Evolutionary conservation across 1,284 basidiomycete genomes (phyloP).

Genomic region (Ganoderma leucocontextum): DNA sequence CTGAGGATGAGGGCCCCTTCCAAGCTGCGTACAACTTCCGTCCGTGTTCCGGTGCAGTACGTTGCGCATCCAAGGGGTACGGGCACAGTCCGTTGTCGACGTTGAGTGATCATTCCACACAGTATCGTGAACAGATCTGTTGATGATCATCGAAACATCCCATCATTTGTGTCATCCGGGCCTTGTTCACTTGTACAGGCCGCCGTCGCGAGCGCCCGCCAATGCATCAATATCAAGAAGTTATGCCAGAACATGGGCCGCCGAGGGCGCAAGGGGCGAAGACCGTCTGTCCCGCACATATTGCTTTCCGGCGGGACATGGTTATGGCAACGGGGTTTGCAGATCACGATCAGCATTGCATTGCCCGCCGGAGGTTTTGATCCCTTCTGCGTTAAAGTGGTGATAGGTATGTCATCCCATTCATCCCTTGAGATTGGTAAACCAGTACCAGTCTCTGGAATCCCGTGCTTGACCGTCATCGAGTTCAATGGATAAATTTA

Average conservation of each 20-base stretch:
- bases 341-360: background rate
- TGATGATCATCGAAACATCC: slow-evolving; percentile 7
- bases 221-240: background rate
- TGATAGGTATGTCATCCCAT: background rate
- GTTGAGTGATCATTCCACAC: background rate
- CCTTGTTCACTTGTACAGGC: background rate
- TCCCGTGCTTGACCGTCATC: background rate
- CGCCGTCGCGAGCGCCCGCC: background rate
- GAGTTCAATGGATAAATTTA: background rate
- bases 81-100: background rate
- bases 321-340: background rate
- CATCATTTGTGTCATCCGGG: slow-evolving; percentile 6
- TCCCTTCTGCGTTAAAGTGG: background rate
- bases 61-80: background rate
- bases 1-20: background rate
- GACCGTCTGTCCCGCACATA: background rate
- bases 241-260: background rate
- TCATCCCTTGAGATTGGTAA: background rate
- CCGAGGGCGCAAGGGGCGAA: background rate
- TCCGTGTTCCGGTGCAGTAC: slow-evolving; percentile 7
- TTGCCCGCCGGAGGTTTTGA: background rate
- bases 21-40: background rate
- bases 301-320: background rate
- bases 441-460: background rate
- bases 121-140: background rate